Evolutionary conservation across 805 yeast genomes (phyloP).

Genomic region (Candida namnaoensis): DNA sequence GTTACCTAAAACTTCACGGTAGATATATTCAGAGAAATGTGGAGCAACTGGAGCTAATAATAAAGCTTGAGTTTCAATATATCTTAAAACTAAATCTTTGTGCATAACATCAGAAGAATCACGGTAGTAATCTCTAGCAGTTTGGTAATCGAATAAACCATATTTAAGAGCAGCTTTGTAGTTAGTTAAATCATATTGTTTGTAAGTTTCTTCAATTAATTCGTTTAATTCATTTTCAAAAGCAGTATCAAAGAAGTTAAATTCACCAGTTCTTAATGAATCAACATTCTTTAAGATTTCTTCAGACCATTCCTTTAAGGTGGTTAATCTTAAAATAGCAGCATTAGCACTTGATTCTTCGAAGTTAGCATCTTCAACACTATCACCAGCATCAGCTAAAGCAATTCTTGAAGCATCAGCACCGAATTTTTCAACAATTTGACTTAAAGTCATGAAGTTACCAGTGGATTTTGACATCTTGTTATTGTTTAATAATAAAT

Average conservation of each 20-base stretch:
- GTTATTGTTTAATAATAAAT: constrained; percentile 87
- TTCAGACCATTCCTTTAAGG: constrained; percentile 93
- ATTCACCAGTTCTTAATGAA: constrained; percentile 44
- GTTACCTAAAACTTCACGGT: constrained; percentile 72
- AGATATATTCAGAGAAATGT: constrained; percentile 86
- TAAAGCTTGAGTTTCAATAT: constrained; percentile 81
- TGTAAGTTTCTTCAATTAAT: constrained; percentile 65
- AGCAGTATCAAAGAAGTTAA: constrained; percentile 71
- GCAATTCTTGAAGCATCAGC: constrained; percentile 98
- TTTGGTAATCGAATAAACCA: constrained; percentile 91
- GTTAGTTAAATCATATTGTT: constrained; percentile 61
- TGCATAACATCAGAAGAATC: constrained; percentile 71
- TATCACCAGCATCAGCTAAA: constrained; percentile 96
- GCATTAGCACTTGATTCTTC: constrained; percentile 97
- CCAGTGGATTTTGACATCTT: constrained; percentile 99
- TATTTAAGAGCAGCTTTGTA: constrained; percentile 85
- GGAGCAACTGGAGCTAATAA: constrained; percentile 91
- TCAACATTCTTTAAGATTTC: constrained; percentile 48
- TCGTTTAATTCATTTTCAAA: constrained; percentile 91
- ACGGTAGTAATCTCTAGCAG: constrained; percentile 94
- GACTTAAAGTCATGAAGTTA: constrained; percentile 86
- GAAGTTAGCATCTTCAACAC: constrained; percentile 95
- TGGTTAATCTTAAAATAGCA: constrained; percentile 87
- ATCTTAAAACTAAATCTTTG: constrained; percentile 68
- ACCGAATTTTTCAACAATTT: constrained; percentile 82